Percentiles rank a stretch among this genome's conserved stretches.
Conservation (phyloP, 352 stramenopile genomes). For the Phytophthora colocasiae region DNA sequence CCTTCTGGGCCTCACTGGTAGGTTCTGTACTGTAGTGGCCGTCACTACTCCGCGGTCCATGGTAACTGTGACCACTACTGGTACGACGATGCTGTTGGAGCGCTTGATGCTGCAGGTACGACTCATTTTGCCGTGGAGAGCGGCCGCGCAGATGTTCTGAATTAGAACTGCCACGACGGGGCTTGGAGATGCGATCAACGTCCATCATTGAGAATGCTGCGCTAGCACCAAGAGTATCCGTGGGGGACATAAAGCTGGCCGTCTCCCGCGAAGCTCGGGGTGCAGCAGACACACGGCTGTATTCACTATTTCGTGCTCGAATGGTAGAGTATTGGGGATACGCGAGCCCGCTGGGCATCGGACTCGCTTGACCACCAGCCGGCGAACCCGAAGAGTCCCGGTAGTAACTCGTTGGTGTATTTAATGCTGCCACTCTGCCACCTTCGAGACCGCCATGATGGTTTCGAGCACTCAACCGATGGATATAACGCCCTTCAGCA, state of each 20-base stretch:
- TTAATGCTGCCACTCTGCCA: neutral
- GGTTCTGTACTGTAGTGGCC: slow-evolving; percentile 22
- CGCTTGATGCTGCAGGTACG: slow-evolving; percentile 24
- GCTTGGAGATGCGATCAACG: slow-evolving; percentile 57
- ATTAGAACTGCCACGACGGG: slow-evolving; percentile 20
- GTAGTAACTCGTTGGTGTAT: slow-evolving; percentile 21
- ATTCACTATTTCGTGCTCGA: slow-evolving; percentile 26
- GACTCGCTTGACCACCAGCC: slow-evolving; percentile 21
- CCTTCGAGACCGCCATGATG: slow-evolving; percentile 6
- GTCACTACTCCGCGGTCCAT: slow-evolving; percentile 24
- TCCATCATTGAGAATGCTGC: slow-evolving; percentile 73
- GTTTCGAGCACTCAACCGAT: slow-evolving; percentile 26
- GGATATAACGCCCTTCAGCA: slow-evolving; percentile 31
- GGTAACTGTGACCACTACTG: slow-evolving; percentile 35
- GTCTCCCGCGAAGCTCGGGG: slow-evolving; percentile 34
- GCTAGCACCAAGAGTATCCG: slow-evolving; percentile 24
- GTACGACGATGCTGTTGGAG: slow-evolving; percentile 18
- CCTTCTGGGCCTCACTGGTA: slow-evolving; percentile 17
- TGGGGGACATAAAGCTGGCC: slow-evolving; percentile 34
- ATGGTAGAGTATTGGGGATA: slow-evolving; percentile 36
- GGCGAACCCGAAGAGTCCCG: slow-evolving; percentile 24
- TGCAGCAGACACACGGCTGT: slow-evolving; percentile 5
- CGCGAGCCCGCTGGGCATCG: slow-evolving; percentile 19
- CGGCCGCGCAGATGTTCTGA: slow-evolving; percentile 24
- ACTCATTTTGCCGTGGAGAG: slow-evolving; percentile 29